These are phyloP conservation scores for Phytophthora colocasiae DNA, from an alignment of 352 stramenopile genomes.

Conservation along the genomic window DNA sequence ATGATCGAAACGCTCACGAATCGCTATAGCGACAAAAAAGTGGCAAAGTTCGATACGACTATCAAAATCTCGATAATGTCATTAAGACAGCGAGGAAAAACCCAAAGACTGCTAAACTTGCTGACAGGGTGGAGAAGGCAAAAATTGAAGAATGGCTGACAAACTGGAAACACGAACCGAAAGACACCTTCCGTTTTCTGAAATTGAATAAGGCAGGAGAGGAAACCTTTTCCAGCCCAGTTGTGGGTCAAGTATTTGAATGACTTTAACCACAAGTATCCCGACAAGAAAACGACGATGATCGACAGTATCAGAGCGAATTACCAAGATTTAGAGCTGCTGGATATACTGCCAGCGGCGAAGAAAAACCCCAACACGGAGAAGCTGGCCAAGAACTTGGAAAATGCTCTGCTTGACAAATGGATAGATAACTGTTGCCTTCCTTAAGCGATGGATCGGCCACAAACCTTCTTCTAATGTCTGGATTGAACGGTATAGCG, in stretches of 20 bases:
- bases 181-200: background rate
- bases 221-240: background rate
- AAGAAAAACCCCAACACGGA: background rate
- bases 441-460: background rate
- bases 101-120: background rate
- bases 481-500: no score
- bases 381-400: background rate
- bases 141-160: no score
- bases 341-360: no score
- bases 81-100: background rate
- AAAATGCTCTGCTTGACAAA: background rate
- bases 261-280: background rate
- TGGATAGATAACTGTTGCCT: background rate
- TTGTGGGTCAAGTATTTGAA: background rate
- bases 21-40: no score
- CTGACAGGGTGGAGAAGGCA: background rate
- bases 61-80: no score
- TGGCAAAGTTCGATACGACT: no score
- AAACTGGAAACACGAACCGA: no score
- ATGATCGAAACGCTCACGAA: no score
- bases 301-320: background rate
- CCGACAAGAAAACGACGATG: background rate
- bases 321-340: background rate
- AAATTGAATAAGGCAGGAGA: background rate
- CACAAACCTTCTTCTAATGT: constrained; percentile 6